Evolutionary conservation across 2,329 filamentous ascomycete species (phyloP), one percentile per base, ranked within the genome.

Genomic region (Stagonosporopsis tanaceti): DNA sequence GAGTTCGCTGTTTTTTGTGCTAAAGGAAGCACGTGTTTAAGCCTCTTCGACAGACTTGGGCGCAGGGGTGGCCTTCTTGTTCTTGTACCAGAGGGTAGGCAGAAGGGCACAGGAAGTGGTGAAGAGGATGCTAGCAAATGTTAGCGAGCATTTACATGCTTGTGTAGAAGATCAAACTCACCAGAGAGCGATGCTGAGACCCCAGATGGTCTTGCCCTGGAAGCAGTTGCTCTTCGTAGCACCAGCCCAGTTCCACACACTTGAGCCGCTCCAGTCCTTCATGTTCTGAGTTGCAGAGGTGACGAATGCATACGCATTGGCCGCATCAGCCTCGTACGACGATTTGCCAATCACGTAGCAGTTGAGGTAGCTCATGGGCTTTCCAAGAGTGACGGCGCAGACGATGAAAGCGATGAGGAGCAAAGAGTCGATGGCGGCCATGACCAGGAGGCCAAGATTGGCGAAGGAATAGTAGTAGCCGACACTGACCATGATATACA

Each of bases 191-290:
- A 97, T 93, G 74, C 87, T 86, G 59, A 97, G 78, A 1, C 92
- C 93, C 93, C 93, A 97, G 64, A 95, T 86, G 15, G 90, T 86
- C 83, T 96, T 96, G 75, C 93, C 87, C 80, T 95, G 88, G 70
- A 88, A 87, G 80, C 93, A 97, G 53, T 90, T 90, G 17, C 84
- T 71, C 72, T 82, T 84, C 12, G 81, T 86, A 8, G 83, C 81
- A n/a, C 84, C 85, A 41, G 86, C 84, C 84, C 85, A 88, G 54
- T 80, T 80, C 78, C 53, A 87, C 71, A 38, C 74, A 14, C 37
- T 48, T 1, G 28, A 80, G 6, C 79, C 79, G n/a, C 80, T 81
- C 47, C 80, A 74, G 45, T 79, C 79, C 53, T 81, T 79, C 34
- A 87, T 71, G 59, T 84, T 85, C 57, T 78, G 79, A 22, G 80